These are phyloP conservation scores for Phaeosphaeria sp. DNA, from an alignment of 2,329 filamentous ascomycete genomes.

Conservation along the genomic window DNA sequence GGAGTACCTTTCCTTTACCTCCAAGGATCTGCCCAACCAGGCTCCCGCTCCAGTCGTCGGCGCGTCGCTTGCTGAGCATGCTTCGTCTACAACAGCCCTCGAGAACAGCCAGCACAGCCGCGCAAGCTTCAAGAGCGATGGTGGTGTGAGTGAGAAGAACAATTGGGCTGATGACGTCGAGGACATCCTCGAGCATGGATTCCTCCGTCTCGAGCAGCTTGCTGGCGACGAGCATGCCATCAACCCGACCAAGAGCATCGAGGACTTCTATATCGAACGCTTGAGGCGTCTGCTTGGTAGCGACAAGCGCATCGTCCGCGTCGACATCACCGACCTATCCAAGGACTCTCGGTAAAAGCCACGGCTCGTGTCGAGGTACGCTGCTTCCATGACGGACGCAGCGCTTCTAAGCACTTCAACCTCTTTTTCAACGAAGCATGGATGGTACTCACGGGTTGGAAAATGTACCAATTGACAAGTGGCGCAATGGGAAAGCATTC, in stretches of 20 bases:
- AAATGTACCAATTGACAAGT: background rate
- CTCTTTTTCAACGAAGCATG: background rate
- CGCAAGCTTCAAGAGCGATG: constrained; percentile 27
- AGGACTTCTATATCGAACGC: constrained; percentile 34
- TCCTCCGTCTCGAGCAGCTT: constrained; percentile 40
- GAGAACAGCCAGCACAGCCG: constrained; percentile 13
- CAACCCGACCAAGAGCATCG: constrained; percentile 23
- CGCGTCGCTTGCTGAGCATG: constrained; percentile 20
- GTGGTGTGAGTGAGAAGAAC: constrained; percentile 39
- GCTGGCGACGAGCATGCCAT: constrained; percentile 34
- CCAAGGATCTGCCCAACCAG: constrained; percentile 32
- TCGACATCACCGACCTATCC: constrained; percentile 17
- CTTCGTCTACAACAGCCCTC: constrained; percentile 7
- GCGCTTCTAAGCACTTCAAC: background rate
- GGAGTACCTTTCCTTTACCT: constrained; percentile 38
- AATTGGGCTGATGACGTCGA: constrained; percentile 45
- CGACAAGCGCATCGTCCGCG: constrained; percentile 21
- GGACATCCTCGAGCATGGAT: constrained; percentile 27
- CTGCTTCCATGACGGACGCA: background rate
- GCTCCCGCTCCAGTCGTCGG: constrained; percentile 20
- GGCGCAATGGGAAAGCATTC: background rate
- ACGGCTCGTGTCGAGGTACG: background rate
- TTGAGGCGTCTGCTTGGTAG: constrained; percentile 30
- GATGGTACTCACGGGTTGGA: background rate
- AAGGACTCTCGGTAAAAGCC: background rate